These are phyloP conservation scores for Glycyrrhiza uralensis DNA, from an alignment of 306 rosid genomes.

Conservation along the genomic window DNA sequence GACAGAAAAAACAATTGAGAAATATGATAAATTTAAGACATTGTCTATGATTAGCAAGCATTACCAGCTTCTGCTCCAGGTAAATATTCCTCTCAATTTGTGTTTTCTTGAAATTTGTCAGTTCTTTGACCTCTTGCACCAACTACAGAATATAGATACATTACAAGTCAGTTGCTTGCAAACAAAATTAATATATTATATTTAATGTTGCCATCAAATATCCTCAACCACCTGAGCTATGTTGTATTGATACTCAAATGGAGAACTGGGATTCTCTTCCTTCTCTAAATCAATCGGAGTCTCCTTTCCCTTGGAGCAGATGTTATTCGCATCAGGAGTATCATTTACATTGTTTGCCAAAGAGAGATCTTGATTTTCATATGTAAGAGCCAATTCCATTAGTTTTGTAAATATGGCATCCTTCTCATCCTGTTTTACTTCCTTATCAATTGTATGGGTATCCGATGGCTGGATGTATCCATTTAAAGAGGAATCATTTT, in stretches of 20 bases:
- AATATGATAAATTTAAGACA: constrained; percentile 8
- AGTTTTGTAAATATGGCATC: constrained; percentile 43
- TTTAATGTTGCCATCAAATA: constrained; percentile 6
- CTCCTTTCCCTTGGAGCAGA: constrained; percentile 9
- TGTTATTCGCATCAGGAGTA: constrained; percentile 16
- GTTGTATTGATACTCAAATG: constrained; percentile 32
- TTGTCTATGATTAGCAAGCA: constrained; percentile 15
- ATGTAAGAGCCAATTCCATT: constrained; percentile 42
- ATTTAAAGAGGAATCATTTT: constrained; percentile 34
- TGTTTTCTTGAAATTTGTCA: constrained; percentile 43
- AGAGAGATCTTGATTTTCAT: constrained; percentile 36
- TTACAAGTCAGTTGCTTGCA: constrained; percentile 22
- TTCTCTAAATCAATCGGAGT: constrained; percentile 23
- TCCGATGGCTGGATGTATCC: constrained; percentile 37
- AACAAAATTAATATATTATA: constrained; percentile 1
- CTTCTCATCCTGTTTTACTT: constrained; percentile 43
- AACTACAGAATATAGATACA: constrained; percentile 54
- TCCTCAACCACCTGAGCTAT: constrained; percentile 49
- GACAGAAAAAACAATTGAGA: not conserved
- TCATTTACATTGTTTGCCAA: constrained; percentile 23
- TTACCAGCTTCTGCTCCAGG: constrained; percentile 81
- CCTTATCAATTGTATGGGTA: constrained; percentile 21
- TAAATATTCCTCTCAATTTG: constrained; percentile 43
- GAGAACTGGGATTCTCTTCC: constrained; percentile 37
- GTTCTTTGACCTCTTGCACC: constrained; percentile 65